A percentile compares a stretch with the other conserved stretches of the same genome.
Evolutionary conservation across 1,284 basidiomycete genomes (phyloP).

Genomic region (Irpex sp.): DNA sequence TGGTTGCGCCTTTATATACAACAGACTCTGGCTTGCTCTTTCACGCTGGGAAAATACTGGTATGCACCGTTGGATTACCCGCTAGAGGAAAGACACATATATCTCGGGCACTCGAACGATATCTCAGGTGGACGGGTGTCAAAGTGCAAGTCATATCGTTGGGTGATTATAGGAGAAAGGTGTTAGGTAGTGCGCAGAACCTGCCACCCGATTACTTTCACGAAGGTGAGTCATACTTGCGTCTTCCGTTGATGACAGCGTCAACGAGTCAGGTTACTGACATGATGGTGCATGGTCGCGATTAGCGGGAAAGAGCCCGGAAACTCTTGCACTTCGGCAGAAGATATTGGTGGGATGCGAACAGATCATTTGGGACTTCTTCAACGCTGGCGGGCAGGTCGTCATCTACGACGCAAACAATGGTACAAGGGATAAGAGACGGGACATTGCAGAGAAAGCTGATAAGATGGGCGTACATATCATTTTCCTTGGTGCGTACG

Average conservation of each 20-base stretch:
- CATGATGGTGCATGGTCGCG: conserved; percentile 6
- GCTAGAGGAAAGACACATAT: conserved; percentile 97
- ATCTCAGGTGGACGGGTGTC: conserved; percentile 96
- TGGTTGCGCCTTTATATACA: conserved; percentile 87
- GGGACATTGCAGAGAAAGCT: conserved; percentile 80
- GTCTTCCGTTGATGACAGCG: no score
- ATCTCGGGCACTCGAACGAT: conserved; percentile 91
- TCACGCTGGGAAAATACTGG: conserved; percentile 93
- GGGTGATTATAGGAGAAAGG: conserved; percentile 91
- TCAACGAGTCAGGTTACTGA: conserved; percentile 2
- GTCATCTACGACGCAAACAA: conserved; percentile 99
- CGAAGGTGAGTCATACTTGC: conserved; percentile 47
- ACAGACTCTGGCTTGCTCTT: conserved; percentile 84
- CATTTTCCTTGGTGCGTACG: conserved; percentile 78
- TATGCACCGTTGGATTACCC: conserved; percentile 89
- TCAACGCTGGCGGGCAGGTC: conserved; percentile 86
- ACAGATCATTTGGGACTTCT: conserved; percentile 86
- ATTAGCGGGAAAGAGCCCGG: conserved; percentile 67
- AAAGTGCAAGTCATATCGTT: conserved; percentile 93
- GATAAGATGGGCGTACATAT: conserved; percentile 85
- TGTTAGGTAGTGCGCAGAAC: conserved; percentile 83
- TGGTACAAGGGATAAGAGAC: conserved; percentile 67
- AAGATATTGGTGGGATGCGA: conserved; percentile 82
- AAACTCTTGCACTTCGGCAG: conserved; percentile 76
- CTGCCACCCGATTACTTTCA: conserved; percentile 93